Evolutionary conservation across 768 basidiomycete genomes (phyloP).

Genomic region (Udeniomyces megalosporus): DNA sequence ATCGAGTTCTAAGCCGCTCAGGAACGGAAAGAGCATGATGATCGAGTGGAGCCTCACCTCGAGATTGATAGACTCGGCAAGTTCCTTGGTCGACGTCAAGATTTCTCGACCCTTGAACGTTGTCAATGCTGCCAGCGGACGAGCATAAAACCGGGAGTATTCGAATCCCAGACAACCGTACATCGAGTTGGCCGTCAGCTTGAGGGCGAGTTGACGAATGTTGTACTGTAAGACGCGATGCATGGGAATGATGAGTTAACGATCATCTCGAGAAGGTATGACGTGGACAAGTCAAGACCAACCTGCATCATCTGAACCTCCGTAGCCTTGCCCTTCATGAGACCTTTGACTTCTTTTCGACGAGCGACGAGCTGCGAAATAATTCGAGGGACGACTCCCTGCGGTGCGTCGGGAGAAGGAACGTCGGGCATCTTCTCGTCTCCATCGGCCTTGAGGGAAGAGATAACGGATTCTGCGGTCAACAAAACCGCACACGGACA

Average conservation of each 20-base stretch:
- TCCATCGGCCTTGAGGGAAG: conserved; percentile 32
- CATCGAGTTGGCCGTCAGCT: conserved; percentile 98
- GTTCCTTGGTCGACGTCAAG: conserved; percentile 74
- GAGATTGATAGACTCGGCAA: conserved; percentile 75
- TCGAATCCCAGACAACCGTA: conserved; percentile 98
- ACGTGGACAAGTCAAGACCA: conserved; percentile 16
- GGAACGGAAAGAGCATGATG: not conserved
- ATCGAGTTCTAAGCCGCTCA: no score
- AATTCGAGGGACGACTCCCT: conserved; percentile 88
- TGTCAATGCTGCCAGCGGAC: conserved; percentile 89
- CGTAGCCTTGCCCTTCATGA: conserved; percentile 78
- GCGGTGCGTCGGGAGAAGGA: conserved; percentile 49
- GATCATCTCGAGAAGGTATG: not conserved
- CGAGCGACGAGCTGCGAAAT: conserved; percentile 91
- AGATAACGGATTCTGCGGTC: not conserved
- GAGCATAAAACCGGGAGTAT: conserved; percentile 88
- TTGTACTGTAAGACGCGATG: conserved; percentile 48
- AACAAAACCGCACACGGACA: conserved; percentile 6
- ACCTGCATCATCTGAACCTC: conserved; percentile 72
- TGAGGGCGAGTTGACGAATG: conserved; percentile 90
- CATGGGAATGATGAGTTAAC: not conserved
- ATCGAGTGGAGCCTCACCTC: conserved; percentile 46
- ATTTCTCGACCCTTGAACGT: conserved; percentile 98
- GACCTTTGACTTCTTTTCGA: conserved; percentile 70
- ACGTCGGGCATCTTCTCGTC: conserved; percentile 85